A percentile compares a stretch with the other conserved stretches of the same genome.
These are phyloP conservation scores for Bretschneidera sinensis DNA, from an alignment of 345 rosid genomes.

Conservation along the genomic window DNA sequence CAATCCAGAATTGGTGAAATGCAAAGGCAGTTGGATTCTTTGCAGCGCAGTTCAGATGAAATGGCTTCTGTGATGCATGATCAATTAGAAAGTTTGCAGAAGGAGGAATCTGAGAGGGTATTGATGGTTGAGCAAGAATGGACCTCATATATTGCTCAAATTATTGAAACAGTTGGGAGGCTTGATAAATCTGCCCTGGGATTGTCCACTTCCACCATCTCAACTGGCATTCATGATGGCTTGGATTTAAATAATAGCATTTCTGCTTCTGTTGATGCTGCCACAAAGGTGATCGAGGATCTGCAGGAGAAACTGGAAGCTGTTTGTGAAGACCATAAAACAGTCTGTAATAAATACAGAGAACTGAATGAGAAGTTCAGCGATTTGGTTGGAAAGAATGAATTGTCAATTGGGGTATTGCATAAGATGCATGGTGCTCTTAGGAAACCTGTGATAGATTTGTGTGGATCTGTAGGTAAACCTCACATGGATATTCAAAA, in stretches of 20 bases:
- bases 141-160: conserved; percentile 36
- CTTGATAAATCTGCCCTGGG: conserved; percentile 46
- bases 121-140: conserved; percentile 48
- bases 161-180: conserved; percentile 49
- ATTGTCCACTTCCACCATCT: conserved; percentile 17
- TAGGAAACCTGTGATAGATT: conserved; percentile 39
- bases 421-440: conserved; percentile 41
- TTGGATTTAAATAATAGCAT: conserved; percentile 38
- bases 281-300: conserved; percentile 45
- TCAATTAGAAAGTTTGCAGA: conserved; percentile 50
- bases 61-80: conserved; percentile 31
- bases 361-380: conserved; percentile 49
- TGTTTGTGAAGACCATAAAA: conserved; percentile 38
- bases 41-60: conserved; percentile 43
- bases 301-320: conserved; percentile 54
- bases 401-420: conserved; percentile 29
- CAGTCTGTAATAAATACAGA: conserved; percentile 33
- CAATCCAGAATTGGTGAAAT: conserved; percentile 39
- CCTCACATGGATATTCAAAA: conserved; percentile 22
- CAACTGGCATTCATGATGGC: conserved; percentile 26
- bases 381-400: conserved; percentile 43
- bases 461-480: conserved; percentile 33
- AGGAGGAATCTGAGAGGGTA: conserved; percentile 47
- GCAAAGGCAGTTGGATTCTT: conserved; percentile 53
- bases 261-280: conserved; percentile 46